Percentiles rank a stretch among this genome's conserved stretches.
Conservation (phyloP, 2,329 filamentous ascomycete species). For the Cordyceps fumosorosea region DNA sequence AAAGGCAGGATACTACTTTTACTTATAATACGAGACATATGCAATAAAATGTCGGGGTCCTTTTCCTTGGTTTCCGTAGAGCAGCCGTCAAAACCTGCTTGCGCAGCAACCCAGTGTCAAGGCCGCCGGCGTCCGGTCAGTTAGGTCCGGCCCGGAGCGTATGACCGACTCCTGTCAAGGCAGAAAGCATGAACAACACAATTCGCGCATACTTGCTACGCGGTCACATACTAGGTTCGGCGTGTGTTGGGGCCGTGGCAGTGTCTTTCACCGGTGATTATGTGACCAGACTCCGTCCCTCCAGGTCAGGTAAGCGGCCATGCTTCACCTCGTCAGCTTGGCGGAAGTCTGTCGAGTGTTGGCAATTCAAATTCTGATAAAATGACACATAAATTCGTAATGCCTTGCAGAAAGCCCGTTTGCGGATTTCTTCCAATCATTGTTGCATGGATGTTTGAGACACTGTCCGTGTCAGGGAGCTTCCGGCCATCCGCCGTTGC, state of each 20-base stretch:
- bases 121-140: background rate
- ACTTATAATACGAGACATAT: background rate
- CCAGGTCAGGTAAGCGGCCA: too few species aligned
- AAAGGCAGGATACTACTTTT: background rate
- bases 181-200: background rate
- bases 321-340: too few species aligned
- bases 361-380: too few species aligned
- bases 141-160: background rate
- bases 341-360: too few species aligned
- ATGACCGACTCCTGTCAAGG: background rate
- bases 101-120: background rate
- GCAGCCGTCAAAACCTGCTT: background rate
- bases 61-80: background rate
- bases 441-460: background rate
- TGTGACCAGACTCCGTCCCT: too few species aligned
- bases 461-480: background rate
- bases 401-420: background rate
- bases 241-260: too few species aligned
- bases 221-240: too few species aligned
- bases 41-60: background rate
- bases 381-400: background rate
- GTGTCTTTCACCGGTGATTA: too few species aligned
- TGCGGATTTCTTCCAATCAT: background rate
- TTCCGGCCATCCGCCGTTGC: background rate
- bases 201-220: too few species aligned